phyloP scores from a whole-genome alignment of 306 rosid genomes.

The Glycine latifolia region DNA sequence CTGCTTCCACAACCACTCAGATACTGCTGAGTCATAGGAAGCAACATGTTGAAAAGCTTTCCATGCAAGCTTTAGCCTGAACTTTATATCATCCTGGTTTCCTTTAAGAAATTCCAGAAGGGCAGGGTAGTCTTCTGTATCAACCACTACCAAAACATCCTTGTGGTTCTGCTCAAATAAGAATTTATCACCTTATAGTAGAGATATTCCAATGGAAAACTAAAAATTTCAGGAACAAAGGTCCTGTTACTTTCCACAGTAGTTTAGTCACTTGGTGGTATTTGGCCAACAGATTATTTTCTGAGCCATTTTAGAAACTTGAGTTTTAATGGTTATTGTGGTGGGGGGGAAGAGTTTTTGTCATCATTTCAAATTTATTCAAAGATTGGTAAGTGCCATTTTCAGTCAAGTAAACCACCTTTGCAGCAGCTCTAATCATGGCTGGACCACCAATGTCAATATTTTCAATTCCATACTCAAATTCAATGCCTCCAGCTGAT shows the following conservation, averaged over 20 bases:
- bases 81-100: conserved; percentile 63
- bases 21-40: conserved; percentile 90
- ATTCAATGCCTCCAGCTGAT: conserved; percentile 68
- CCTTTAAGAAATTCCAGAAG: conserved; percentile 79
- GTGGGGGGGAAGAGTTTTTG: not conserved
- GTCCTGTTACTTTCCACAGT: not conserved
- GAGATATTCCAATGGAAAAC: conserved; percentile 26
- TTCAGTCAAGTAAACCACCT: conserved; percentile 62
- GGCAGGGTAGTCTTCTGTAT: conserved; percentile 82
- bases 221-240: not conserved
- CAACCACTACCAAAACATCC: conserved; percentile 93
- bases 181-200: conserved; percentile 26
- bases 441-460: conserved; percentile 98
- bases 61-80: conserved; percentile 90
- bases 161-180: conserved; percentile 76
- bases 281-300: conserved; percentile 30
- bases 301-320: conserved; percentile 7
- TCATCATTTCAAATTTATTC: conserved; percentile 23
- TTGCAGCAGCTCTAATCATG: conserved; percentile 97
- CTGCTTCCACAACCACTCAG: conserved; percentile 98
- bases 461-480: conserved; percentile 95
- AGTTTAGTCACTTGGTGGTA: not conserved
- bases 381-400: not conserved
- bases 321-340: not conserved
- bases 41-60: conserved; percentile 94